These are phyloP conservation scores for Blechomonas ayalai DNA, from an alignment of 208 protist species.

Conservation along the genomic window DNA sequence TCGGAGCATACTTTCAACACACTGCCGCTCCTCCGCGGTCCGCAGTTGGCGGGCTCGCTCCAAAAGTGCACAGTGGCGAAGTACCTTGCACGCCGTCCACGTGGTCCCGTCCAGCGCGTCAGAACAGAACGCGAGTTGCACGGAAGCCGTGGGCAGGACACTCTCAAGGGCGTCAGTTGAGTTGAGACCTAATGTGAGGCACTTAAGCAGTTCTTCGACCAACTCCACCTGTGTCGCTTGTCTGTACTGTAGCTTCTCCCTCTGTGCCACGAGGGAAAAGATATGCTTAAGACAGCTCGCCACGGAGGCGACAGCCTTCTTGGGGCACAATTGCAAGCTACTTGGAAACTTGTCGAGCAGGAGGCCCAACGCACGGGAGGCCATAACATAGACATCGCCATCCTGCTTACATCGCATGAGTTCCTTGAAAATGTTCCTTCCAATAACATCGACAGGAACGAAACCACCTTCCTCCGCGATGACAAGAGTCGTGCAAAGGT, in stretches of 20 bases:
- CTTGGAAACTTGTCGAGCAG: slow-evolving; percentile 59
- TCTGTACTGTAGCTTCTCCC: slow-evolving; percentile 15
- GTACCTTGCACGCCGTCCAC: slow-evolving; percentile 59
- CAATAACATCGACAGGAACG: slow-evolving; percentile 19
- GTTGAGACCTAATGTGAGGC: slow-evolving; percentile 37
- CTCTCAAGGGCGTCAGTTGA: slow-evolving; percentile 10
- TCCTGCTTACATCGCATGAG: slow-evolving; percentile 19
- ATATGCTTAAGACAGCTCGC: slow-evolving; percentile 11
- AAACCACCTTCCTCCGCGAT: slow-evolving; percentile 22
- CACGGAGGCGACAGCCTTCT: slow-evolving; percentile 5
- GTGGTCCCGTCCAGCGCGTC: slow-evolving; percentile 43
- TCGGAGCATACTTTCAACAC: slow-evolving; percentile 23
- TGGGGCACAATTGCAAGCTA: slow-evolving; percentile 3
- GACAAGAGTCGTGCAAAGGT: slow-evolving; percentile 42
- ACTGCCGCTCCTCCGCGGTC: slow-evolving; percentile 6
- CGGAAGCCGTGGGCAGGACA: slow-evolving; percentile 31
- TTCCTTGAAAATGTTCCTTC: slow-evolving; percentile 14
- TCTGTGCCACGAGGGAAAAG: slow-evolving; percentile 18
- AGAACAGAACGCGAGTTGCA: slow-evolving; percentile 67
- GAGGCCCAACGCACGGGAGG: slow-evolving; percentile 45
- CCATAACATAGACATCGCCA: slow-evolving; percentile 73
- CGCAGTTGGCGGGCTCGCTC: slow-evolving; percentile 17
- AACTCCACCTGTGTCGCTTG: slow-evolving; percentile 49
- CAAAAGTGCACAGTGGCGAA: slow-evolving; percentile 49
- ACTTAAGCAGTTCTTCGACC: slow-evolving; percentile 70